Conservation (phyloP, 2,329 filamentous ascomycete species). For the Neofusicoccum umdonicola region DNA sequence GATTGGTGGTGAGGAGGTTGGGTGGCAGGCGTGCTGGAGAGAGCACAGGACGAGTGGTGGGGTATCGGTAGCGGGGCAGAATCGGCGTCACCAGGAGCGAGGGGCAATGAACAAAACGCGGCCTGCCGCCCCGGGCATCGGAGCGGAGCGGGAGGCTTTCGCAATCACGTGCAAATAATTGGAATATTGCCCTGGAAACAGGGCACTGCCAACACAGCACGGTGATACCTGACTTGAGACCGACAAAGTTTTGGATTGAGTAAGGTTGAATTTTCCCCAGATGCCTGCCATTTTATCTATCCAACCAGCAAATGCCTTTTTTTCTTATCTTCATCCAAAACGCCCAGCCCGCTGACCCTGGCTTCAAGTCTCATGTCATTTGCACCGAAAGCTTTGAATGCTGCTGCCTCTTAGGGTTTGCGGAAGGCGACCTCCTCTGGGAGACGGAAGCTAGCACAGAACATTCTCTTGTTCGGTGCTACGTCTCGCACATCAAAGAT, state of each 20-base stretch:
- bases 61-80: slow-evolving; percentile 6
- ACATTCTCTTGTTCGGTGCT: slow-evolving; percentile 93
- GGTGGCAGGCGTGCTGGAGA: neutral
- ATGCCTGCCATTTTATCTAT: neutral
- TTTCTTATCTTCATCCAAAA: neutral
- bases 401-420: neutral
- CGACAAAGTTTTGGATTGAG: neutral
- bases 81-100: slow-evolving; percentile 6
- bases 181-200: too few species aligned
- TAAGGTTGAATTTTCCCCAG: neutral
- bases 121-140: neutral
- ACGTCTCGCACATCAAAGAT: slow-evolving; percentile 76
- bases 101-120: neutral
- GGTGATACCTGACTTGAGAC: neutral
- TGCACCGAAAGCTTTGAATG: neutral
- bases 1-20: neutral
- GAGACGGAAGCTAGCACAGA: slow-evolving; percentile 87
- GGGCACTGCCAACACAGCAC: neutral
- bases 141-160: neutral
- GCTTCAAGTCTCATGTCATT: neutral
- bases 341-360: neutral
- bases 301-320: neutral
- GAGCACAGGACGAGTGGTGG: neutral
- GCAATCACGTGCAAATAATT: neutral
- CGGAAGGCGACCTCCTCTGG: slow-evolving; percentile 78